phyloP scores from a whole-genome alignment of 2,329 filamentous ascomycete species.

The Penicillium sp. region DNA sequence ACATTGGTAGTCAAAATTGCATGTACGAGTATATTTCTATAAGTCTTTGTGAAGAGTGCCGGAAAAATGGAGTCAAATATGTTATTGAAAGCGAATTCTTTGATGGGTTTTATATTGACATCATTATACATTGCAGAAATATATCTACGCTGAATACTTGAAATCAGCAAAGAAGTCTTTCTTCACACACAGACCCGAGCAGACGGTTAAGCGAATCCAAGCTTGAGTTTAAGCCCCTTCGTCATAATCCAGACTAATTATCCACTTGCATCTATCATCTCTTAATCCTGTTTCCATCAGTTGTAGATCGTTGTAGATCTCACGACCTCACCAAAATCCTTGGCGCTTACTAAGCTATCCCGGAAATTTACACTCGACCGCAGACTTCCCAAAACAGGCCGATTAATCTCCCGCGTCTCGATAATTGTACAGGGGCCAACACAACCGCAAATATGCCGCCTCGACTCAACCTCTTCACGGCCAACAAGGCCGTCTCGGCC shows the following conservation, averaged over 20 bases:
- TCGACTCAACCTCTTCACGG: slow-evolving; percentile 50
- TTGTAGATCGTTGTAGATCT: background rate
- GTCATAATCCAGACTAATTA: background rate
- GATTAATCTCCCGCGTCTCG: slow-evolving; percentile 7
- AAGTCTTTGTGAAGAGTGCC: background rate
- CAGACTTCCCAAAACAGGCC: slow-evolving; percentile 8
- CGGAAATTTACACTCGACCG: slow-evolving; percentile 22
- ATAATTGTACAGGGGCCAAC: slow-evolving; percentile 7
- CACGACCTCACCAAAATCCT: slow-evolving; percentile 6
- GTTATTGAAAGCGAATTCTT: background rate
- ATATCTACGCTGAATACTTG: background rate
- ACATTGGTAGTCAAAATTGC: background rate
- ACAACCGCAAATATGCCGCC: slow-evolving; percentile 50
- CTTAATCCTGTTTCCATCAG: background rate
- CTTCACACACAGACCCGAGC: no score
- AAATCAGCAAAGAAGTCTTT: background rate
- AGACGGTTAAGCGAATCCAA: background rate
- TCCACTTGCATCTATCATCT: background rate
- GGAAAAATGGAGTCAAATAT: background rate
- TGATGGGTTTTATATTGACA: background rate
- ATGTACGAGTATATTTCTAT: background rate
- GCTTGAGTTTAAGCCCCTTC: no score
- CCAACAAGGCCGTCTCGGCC: slow-evolving; percentile 31
- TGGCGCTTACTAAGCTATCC: slow-evolving; percentile 20
- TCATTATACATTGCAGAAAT: background rate